Base-by-base conservation (phyloP, 495 filamentous ascomycete species). In the Neurospora intermedia region DNA sequence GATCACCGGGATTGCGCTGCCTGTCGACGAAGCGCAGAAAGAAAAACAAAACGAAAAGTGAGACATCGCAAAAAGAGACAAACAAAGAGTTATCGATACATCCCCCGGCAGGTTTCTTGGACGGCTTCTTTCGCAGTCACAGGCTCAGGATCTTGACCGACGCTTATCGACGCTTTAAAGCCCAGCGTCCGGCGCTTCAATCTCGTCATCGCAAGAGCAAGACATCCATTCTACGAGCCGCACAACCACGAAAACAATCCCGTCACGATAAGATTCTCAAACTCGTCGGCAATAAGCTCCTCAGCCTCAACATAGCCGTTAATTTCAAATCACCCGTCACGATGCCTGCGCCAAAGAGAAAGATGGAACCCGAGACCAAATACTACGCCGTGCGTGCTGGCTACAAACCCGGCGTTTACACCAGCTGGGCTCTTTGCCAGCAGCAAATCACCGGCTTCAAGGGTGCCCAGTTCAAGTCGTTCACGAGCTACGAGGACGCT, bases 341-440 rank as follows among this genome's bases (percentile, higher is more conserved):
- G 13, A 62, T 62, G 54, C 54, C 54, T 6, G 54, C 54, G 11
- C 54, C 23, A 27, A 62, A 62, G 23, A 62, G 54, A 3, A 62
- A 62, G 23, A 23, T 23, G 11, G 54, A 62, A 62, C 54, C 54
- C 54, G 54, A 62, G 54, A 62, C 54, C 54, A 97, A 96, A 82
- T 97, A 90, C 82, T 99, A 98, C 81, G 93, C 92, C 15, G 96
- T 99, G 35, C 89, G 90, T 46, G 85, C 84, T 27, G 96, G 96
- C 9, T 86, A 88, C 73, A 88, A 84, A 38, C 94, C 96, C 1
- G 96, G 94, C 6, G 89, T 99, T n/a, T 99, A 97, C 81, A 87
- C 89, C 76, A 89, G 83, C 69, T 99, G 93, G 92, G 81, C 82
- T 20, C 91, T 96, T 70, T 97, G 94, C 78, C 83, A 95, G 78